These are phyloP conservation scores for Kwoniella shivajii DNA, from an alignment of 1,284 basidiomycete species.

Conservation along the genomic window DNA sequence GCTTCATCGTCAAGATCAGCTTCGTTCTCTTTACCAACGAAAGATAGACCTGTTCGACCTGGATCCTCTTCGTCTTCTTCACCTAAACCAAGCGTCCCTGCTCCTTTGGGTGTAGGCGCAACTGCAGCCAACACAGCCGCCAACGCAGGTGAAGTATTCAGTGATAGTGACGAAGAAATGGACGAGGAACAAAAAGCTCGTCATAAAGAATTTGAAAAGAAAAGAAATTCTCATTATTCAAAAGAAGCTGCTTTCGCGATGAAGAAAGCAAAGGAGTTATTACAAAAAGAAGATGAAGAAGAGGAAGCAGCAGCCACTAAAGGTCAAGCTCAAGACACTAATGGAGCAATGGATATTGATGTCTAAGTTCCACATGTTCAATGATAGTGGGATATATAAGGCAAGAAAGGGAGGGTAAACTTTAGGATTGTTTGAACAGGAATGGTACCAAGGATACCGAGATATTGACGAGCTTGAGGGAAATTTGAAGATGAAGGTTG, in stretches of 20 bases:
- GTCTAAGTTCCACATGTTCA: too few relatives aligned
- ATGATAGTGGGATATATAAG: too few relatives aligned
- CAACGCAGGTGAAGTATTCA: conserved; percentile 45
- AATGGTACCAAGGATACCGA: too few relatives aligned
- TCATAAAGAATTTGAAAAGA: conserved; percentile 78
- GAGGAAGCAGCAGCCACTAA: conserved; percentile 16
- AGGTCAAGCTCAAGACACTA: not conserved
- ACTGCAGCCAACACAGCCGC: conserved; percentile 49
- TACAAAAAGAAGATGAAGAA: conserved; percentile 35
- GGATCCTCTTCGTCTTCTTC: conserved; percentile 53
- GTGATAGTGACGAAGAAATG: conserved; percentile 75
- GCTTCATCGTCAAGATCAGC: conserved; percentile 74
- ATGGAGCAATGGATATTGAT: conserved; percentile 19
- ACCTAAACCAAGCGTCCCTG: conserved; percentile 60
- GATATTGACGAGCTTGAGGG: too few relatives aligned
- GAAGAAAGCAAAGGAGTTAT: conserved; percentile 60
- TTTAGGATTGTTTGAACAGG: too few relatives aligned
- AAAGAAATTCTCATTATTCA: conserved; percentile 81
- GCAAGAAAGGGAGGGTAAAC: too few relatives aligned
- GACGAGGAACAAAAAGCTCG: conserved; percentile 85
- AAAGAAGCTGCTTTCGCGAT: conserved; percentile 85
- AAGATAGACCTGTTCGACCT: conserved; percentile 40
- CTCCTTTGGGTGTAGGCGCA: conserved; percentile 34
- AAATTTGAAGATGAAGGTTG: too few relatives aligned
- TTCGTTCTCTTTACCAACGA: conserved; percentile 64